Base-by-base conservation (phyloP, 768 basidiomycete species). In the Flagelloscypha sp. region DNA sequence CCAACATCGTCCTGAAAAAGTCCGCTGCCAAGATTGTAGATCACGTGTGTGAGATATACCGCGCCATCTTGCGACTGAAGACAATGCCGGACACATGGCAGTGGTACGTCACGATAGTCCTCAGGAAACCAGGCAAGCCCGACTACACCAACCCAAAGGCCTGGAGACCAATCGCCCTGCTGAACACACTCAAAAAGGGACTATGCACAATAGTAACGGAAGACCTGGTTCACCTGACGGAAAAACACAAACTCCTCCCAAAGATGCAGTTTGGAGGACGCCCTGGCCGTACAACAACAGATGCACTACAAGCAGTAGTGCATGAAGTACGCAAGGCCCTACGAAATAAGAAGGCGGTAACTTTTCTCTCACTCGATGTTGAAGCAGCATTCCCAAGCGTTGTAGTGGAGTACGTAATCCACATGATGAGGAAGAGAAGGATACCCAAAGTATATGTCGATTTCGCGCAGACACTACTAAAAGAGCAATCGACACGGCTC, bases 371-470 rank as follows among this genome's bases (percentile, higher is more conserved):
- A 33, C 45, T 65, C 0, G 62, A 68, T 42, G 59, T 65, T 0
- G 51, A 65, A 38, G 62, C 55, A 0, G 63, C 61, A 0, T 67
- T 64, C 35, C 64, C 56, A 0, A 62, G 53, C 35, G 52, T 48
- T 0, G 52, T 45, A 1, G 42, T 46, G 0, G 44, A 50, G 9
- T 24, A 33, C 0, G 42, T 63, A 0, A 15, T 54, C 0, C 48
- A 58, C 30, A 43, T 62, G 21, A 44, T 65, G 47, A 33, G 44
- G 9, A 42, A n/a, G 33, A 17, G 33, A 0, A 40, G 56, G 5
- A 38, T 61, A 0, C 55, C 58, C 1, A 20, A 28, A 10, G 43
- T 43, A 11, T 41, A 46, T 11, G 40, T 47, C 1, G 34, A 44
- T 0, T 57, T 45, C 41, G 31, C 50, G 0, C 7, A 35, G 4